Percentiles rank a stretch among this genome's conserved stretches.
These are phyloP conservation scores for Phaffia rhodozyma DNA, from an alignment of 1,284 basidiomycete species.

Conservation along the genomic window DNA sequence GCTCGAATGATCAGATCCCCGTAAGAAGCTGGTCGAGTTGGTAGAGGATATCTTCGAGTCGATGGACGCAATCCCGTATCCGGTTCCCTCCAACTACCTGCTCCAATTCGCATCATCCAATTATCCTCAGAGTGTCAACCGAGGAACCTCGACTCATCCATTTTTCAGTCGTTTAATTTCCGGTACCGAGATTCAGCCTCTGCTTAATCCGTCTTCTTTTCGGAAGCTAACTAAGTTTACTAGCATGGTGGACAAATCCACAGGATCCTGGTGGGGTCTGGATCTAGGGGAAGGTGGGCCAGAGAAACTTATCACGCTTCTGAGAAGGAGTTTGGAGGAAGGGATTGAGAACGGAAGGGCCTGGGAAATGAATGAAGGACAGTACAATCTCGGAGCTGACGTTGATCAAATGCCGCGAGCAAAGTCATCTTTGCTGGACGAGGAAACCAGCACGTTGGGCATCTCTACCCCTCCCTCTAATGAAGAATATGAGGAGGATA, in stretches of 20 bases:
- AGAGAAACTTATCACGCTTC: conserved; percentile 1
- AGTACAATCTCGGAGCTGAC: conserved; percentile 45
- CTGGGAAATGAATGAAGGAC: conserved; percentile 31
- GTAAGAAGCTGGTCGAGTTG: conserved; percentile 48
- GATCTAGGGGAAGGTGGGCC: not conserved
- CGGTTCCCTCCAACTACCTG: conserved; percentile 36
- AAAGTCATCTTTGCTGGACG: conserved; percentile 21
- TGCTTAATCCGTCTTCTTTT: conserved; percentile 49
- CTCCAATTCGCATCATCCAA: not conserved
- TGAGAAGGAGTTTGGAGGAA: not conserved
- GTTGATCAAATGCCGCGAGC: conserved; percentile 25
- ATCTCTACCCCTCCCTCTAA: not conserved
- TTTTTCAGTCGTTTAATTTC: conserved; percentile 35
- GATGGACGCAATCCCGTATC: conserved; percentile 59
- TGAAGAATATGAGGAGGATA: conserved; percentile 24
- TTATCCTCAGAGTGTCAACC: not conserved
- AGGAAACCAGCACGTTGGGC: conserved; percentile 15
- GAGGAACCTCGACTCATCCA: conserved; percentile 1
- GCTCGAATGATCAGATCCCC: not conserved
- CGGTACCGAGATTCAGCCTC: conserved; percentile 45
- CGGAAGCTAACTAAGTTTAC: conserved; percentile 43
- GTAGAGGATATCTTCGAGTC: conserved; percentile 82
- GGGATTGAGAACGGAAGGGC: not conserved
- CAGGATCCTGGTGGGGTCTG: conserved; percentile 6
- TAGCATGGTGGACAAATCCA: conserved; percentile 4